Conservation (phyloP, 108 stramenopile genomes). For the Cylindrotheca fusiformis region DNA sequence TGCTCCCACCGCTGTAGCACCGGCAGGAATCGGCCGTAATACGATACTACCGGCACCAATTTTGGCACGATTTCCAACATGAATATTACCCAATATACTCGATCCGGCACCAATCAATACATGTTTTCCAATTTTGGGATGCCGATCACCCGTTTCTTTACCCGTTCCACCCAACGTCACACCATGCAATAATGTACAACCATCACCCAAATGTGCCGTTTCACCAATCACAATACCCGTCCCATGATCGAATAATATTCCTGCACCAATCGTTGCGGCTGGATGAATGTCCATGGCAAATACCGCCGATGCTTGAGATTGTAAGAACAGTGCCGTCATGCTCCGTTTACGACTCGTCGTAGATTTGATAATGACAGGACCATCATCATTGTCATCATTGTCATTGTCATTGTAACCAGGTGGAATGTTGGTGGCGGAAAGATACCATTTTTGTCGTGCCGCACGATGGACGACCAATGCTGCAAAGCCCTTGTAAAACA, state of each 20-base stretch:
- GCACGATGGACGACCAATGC: conserved; percentile 78
- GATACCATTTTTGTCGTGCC: conserved; percentile 60
- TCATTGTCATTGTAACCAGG: no score
- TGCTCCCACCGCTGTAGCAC: conserved; percentile 41
- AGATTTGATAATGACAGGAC: not conserved
- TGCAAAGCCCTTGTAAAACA: conserved; percentile 79
- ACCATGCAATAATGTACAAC: conserved; percentile 76
- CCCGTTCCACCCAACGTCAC: conserved; percentile 86
- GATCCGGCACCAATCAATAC: conserved; percentile 64
- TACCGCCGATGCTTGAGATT: conserved; percentile 66
- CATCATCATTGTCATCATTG: not conserved
- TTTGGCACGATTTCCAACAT: conserved; percentile 41
- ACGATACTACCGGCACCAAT: conserved; percentile 61
- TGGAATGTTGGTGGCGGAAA: conserved; percentile 1
- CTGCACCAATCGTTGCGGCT: conserved; percentile 61
- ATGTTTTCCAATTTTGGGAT: conserved; percentile 76
- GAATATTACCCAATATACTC: conserved; percentile 40
- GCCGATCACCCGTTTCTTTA: conserved; percentile 69
- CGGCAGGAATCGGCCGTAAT: conserved; percentile 35
- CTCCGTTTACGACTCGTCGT: conserved; percentile 22
- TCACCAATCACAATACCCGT: conserved; percentile 92
- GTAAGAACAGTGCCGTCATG: conserved; percentile 66
- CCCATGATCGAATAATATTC: conserved; percentile 84
- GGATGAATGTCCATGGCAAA: conserved; percentile 90
- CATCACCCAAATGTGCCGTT: conserved; percentile 71